Base-by-base conservation (phyloP, 352 stramenopile genomes). In the Phytophthora ohioensis region DNA sequence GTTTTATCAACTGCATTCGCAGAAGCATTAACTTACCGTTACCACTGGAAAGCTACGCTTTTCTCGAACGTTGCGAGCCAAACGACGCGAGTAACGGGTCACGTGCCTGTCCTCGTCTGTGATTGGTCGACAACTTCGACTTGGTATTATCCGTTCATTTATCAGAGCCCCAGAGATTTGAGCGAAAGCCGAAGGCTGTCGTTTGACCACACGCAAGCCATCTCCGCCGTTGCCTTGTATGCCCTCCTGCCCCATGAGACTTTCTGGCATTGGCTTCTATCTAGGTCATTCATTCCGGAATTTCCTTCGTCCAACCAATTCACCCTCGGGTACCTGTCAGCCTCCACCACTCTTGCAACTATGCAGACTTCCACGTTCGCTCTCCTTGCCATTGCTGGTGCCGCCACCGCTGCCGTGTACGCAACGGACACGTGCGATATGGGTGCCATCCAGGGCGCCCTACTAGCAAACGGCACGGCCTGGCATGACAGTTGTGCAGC, bases 391-490 rank as follows among this genome's bases (percentile, higher is more conserved):
- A 15, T 77, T 41, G 49, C 62, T 53, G 54, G 67, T 27, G 67
- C 43, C 9, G 30, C 34, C 34, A 42, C 52, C 38, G 48, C 41
- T 21, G 56, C 67, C 15, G 70, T 75, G 30, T 70, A 75, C 39
- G 67, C 67, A 32, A 56, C 55, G 2, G 48, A 68, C 2, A 47
- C 73, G 32, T 92, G 84, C 67, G 66, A 92, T 62, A 69, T 90
- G 62, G 57, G 59, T 12, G 67, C 63, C 34, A 91, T 92, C 48
- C 38, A 91, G 48, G 57, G 65, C 63, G 85, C 65, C 32, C 64
- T 92, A 30, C 76, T 81, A 30, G 6, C 73, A 21, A 92, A 92
- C 62, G 81, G 70, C 35, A 92, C 84, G 4, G 55, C 63, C 38
- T 80, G 77, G 57, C 77, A 77, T 42, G 68, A 71, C 5, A 80